These are phyloP conservation scores for Cyclotella distinguenda DNA, from an alignment of 108 stramenopile species.

Conservation along the genomic window DNA sequence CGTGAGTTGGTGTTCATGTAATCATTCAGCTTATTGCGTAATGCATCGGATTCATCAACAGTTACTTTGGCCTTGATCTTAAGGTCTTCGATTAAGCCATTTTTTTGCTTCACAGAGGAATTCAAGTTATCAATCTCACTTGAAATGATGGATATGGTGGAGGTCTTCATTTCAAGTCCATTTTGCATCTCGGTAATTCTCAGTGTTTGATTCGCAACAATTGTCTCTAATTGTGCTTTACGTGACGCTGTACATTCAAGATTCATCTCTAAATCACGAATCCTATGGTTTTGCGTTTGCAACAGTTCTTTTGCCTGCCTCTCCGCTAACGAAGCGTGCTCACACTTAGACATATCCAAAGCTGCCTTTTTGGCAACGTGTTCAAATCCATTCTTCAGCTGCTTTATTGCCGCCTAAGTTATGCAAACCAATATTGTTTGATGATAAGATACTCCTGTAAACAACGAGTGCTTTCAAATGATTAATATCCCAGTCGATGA, in stretches of 20 bases:
- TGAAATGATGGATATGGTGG: slow-evolving; percentile 6
- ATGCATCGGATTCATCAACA: slow-evolving; percentile 17
- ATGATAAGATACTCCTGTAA: no score
- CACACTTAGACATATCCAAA: slow-evolving; percentile 33
- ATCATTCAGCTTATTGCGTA: slow-evolving; percentile 15
- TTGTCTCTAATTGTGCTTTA: slow-evolving; percentile 3
- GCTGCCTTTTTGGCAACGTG: slow-evolving; percentile 34
- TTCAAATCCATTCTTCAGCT: slow-evolving; percentile 33
- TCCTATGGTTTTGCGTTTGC: slow-evolving; percentile 9
- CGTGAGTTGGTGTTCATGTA: slow-evolving; percentile 12
- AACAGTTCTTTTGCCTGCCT: slow-evolving; percentile 30
- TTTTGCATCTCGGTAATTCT: slow-evolving; percentile 3
- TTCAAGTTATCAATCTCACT: slow-evolving; percentile 6
- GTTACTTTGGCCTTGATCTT: slow-evolving; percentile 23
- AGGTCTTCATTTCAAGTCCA: not conserved
- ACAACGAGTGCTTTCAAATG: no score
- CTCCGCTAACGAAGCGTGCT: slow-evolving; percentile 24
- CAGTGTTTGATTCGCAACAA: slow-evolving; percentile 4
- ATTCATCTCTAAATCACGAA: slow-evolving; percentile 15
- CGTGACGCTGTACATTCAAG: not conserved
- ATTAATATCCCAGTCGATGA: no score
- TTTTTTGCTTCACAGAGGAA: slow-evolving; percentile 10
- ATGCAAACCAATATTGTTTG: no score
- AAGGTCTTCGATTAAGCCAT: slow-evolving; percentile 5
- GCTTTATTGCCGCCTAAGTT: slow-evolving; percentile 24